Base-by-base conservation (phyloP, 768 basidiomycete species). In the Amanita rimosa region DNA sequence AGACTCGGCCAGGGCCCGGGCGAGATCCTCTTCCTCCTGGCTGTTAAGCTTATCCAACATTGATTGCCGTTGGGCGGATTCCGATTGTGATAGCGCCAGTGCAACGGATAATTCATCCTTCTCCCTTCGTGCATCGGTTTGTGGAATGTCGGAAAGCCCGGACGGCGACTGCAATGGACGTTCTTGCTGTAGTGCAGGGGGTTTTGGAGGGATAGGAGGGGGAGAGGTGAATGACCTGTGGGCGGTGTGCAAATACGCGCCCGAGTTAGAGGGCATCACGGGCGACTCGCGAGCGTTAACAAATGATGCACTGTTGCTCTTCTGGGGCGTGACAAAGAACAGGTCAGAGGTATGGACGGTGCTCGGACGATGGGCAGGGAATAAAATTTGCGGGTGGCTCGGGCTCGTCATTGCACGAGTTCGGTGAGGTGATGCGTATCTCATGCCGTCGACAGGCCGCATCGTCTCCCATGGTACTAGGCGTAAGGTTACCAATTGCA, bases 21-120 rank as follows among this genome's bases (percentile, higher is more conserved):
- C 76, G 11, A 88, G 65, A 37, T 86, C 81, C 26, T 79, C 78
- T 50, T 85, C 82, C 58, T 88, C 84, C 53, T 73, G 70, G 48
- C 52, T 60, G 5, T 52, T 56, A 14, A 73, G 51, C 42, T 66
- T 64, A 19, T 67, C 63, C 42, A 64, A 61, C 27, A 61, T 47
- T 22, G 58, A 58, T 53, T 65, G 56, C 44, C 63, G 60, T 33
- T 64, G 56, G 13, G 51, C 51, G 6, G 69, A 65, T 41, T 76
- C 75, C 14, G 74, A 73, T 48, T 74, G 66, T 1, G 78, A 74
- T 43, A 79, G 54, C 13, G 71, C 75, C 13, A 73, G 55, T 9
- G 68, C 74, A 19, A 71, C 54, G 13, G 71, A 70, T n/a, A 76
- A 60, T 22, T 72, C 74, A 24, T 72, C 69, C 33, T 71, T 67